phyloP scores from a whole-genome alignment of 495 filamentous ascomycete species.

The Parachaetomium inaequale region DNA sequence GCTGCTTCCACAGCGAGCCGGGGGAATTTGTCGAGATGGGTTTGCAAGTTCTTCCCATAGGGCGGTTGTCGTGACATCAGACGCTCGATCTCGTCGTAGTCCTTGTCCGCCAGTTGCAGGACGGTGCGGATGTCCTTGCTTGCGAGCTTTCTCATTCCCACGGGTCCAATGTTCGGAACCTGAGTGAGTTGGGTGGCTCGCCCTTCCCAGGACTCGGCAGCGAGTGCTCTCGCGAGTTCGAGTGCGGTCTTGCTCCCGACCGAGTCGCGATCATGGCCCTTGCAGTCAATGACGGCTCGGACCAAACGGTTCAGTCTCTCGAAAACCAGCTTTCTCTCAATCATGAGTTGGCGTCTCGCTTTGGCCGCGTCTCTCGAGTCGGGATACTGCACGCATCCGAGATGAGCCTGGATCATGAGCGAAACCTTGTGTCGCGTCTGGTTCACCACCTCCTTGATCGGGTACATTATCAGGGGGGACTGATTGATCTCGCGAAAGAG shows the following conservation, averaged over 20 bases:
- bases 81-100: slow-evolving; percentile 70
- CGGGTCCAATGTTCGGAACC: slow-evolving; percentile 75
- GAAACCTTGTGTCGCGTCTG: slow-evolving; percentile 79
- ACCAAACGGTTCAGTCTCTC: slow-evolving; percentile 69
- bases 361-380: slow-evolving; percentile 58
- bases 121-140: slow-evolving; percentile 67
- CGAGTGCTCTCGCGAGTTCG: slow-evolving; percentile 73
- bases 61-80: slow-evolving; percentile 76
- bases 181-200: slow-evolving; percentile 83
- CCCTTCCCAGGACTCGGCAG: slow-evolving; percentile 81
- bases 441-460: slow-evolving; percentile 72
- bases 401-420: slow-evolving; percentile 75
- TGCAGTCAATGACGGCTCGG: slow-evolving; percentile 83
- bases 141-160: slow-evolving; percentile 72
- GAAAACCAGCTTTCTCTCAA: slow-evolving; percentile 72
- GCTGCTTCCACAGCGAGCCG: slow-evolving; percentile 56
- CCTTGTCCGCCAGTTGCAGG: slow-evolving; percentile 62
- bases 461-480: slow-evolving; percentile 65
- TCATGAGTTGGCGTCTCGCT: slow-evolving; percentile 57
- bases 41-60: slow-evolving; percentile 68
- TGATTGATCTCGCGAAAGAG: slow-evolving; percentile 83
- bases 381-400: slow-evolving; percentile 72
- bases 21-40: slow-evolving; percentile 67
- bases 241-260: slow-evolving; percentile 64
- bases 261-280: slow-evolving; percentile 64